A percentile compares a stretch with the other conserved stretches of the same genome.
Conservation (phyloP, 2,329 filamentous ascomycete species). For the Aspergillus pseudotamarii region DNA sequence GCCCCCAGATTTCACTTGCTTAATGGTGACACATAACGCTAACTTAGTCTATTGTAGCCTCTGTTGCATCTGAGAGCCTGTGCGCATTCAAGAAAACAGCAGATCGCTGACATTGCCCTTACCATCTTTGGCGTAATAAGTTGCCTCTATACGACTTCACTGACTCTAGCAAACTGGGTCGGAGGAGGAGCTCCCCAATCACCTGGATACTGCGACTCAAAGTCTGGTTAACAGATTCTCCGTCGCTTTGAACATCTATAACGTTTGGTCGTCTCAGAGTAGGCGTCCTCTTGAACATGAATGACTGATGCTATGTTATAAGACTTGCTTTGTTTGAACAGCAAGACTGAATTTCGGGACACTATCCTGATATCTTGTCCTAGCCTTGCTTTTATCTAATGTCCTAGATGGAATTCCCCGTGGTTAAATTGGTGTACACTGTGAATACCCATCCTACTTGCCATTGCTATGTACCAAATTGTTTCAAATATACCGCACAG, state of each 20-base stretch:
- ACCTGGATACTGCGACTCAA: conserved; percentile 66
- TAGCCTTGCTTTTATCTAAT: conserved; percentile 6
- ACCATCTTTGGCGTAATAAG: conserved; percentile 80
- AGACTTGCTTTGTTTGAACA: not conserved
- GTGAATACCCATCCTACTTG: not conserved
- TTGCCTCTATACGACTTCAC: conserved; percentile 87
- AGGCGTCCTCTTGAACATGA: conserved; percentile 5
- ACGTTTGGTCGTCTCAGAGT: conserved; percentile 3
- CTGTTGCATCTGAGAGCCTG: conserved; percentile 85
- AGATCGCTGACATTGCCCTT: conserved; percentile 71
- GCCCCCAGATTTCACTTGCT: conserved; percentile 40
- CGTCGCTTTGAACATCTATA: not conserved
- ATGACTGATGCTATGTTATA: conserved; percentile 15
- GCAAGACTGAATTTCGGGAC: not conserved
- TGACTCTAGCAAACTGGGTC: conserved; percentile 88
- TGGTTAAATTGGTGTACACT: not conserved
- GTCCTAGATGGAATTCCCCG: not conserved
- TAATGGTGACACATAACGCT: conserved; percentile 3
- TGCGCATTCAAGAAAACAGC: conserved; percentile 69
- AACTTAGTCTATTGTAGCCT: conserved; percentile 59
- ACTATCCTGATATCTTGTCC: not conserved
- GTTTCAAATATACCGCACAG: not conserved
- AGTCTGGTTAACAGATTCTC: conserved; percentile 11
- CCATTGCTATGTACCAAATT: not conserved
- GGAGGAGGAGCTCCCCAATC: conserved; percentile 55